phyloP scores from a whole-genome alignment of 768 basidiomycete genomes.

The Hericium alpestre region DNA sequence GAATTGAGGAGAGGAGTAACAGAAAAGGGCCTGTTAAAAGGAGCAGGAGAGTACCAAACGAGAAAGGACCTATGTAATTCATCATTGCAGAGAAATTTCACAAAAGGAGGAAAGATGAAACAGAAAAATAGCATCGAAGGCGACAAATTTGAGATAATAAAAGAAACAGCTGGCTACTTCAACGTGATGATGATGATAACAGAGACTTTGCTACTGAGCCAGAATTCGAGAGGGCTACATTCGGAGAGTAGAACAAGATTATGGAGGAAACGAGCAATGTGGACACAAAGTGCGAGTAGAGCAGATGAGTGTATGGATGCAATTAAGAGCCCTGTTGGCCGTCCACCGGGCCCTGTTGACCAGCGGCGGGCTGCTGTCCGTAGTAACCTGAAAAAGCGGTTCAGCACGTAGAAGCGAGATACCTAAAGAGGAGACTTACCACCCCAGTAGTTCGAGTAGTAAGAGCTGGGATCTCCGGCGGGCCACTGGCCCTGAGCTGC shows the following conservation, averaged over 20 bases:
- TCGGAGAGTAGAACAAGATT: neutral
- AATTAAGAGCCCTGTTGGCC: constrained; percentile 21
- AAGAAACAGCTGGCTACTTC: constrained; percentile 5
- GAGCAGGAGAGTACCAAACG: neutral
- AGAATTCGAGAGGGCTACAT: constrained; percentile 1
- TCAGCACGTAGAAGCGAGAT: neutral
- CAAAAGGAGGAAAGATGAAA: neutral
- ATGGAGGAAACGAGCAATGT: neutral
- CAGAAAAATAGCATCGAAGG: neutral
- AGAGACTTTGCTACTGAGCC: neutral
- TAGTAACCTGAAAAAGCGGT: constrained; percentile 54
- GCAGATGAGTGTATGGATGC: neutral
- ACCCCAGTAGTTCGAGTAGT: constrained; percentile 80
- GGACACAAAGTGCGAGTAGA: neutral
- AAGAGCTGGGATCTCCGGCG: constrained; percentile 58
- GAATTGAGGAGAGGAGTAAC: neutral
- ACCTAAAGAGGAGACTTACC: constrained; percentile 35
- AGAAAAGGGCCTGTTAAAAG: neutral
- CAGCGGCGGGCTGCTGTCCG: constrained; percentile 54
- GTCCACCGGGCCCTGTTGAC: constrained; percentile 50
- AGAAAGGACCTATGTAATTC: constrained; percentile 2
- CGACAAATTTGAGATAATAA: constrained; percentile 10
- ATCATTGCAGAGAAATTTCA: constrained; percentile 15
- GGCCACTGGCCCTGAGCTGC: constrained; percentile 71
- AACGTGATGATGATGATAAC: neutral